Conservation (phyloP, 345 rosid genomes). For the Adansonia digitata region DNA sequence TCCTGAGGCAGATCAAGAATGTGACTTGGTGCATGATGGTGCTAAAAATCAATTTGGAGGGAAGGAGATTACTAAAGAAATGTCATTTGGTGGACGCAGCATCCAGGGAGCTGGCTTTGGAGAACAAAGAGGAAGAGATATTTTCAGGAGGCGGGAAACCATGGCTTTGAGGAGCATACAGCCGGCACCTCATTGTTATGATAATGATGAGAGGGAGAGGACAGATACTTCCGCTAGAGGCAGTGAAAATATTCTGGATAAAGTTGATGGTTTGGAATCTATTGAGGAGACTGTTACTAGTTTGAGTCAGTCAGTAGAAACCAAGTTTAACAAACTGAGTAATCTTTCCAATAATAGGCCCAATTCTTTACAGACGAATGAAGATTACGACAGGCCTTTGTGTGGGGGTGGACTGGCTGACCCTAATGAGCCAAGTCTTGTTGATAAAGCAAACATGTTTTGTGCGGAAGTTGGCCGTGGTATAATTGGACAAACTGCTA, state of each 20-base stretch:
- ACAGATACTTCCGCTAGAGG: constrained; percentile 29
- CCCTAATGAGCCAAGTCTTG: constrained; percentile 29
- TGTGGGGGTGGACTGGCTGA: constrained; percentile 28
- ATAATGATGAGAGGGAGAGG: constrained; percentile 13
- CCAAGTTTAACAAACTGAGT: constrained; percentile 25
- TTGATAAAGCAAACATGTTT: constrained; percentile 41
- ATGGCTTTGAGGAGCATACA: constrained; percentile 12
- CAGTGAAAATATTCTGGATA: constrained; percentile 12
- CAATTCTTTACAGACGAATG: constrained; percentile 13
- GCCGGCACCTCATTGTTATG: constrained; percentile 15
- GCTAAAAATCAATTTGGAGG: constrained; percentile 27
- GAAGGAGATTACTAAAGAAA: constrained; percentile 29
- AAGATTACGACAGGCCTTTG: constrained; percentile 2
- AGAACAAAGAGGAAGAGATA: constrained; percentile 19
- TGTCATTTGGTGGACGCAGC: constrained; percentile 23
- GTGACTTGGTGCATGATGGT: constrained; percentile 29
- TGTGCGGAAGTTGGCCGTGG: constrained; percentile 42
- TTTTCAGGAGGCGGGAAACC: constrained; percentile 4
- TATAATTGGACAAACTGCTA: constrained; percentile 28
- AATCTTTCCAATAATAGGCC: constrained; percentile 28
- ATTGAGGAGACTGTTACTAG: constrained; percentile 23
- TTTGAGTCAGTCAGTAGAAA: constrained; percentile 26
- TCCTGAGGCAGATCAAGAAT: constrained; percentile 39
- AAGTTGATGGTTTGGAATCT: constrained; percentile 28
- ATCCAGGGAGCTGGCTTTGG: neutral